Percentiles rank a stretch among this genome's conserved stretches.
phyloP scores from a whole-genome alignment of 1,139 yeast species.

The Candida albicans region DNA sequence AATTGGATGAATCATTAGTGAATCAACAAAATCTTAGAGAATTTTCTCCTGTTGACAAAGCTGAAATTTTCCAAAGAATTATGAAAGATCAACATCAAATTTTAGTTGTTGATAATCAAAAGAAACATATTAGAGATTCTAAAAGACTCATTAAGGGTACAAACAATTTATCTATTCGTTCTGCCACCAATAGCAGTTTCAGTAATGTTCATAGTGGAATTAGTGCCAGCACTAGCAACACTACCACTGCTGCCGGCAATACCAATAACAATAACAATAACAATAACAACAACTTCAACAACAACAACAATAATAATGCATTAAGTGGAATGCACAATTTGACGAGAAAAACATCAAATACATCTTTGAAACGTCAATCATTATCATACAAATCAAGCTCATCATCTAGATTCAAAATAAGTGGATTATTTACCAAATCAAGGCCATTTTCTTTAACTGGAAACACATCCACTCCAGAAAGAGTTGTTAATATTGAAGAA shows the following conservation, averaged over 20 bases:
- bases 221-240: not conserved
- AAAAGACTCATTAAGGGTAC: conserved; percentile 1
- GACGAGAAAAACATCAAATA: conserved; percentile 32
- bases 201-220: not conserved
- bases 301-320: no score
- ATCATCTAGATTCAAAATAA: conserved; percentile 44
- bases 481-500: conserved; percentile 51
- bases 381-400: conserved; percentile 40
- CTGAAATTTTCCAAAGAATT: conserved; percentile 32
- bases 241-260: not conserved
- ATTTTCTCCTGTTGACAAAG: conserved; percentile 26
- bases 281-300: not conserved
- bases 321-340: conserved; percentile 17
- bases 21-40: conserved; percentile 24
- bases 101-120: conserved; percentile 35
- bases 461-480: conserved; percentile 43
- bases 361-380: conserved; percentile 42
- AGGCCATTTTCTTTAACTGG: conserved; percentile 34
- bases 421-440: conserved; percentile 43
- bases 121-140: conserved; percentile 27
- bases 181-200: not conserved
- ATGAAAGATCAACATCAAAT: conserved; percentile 38
- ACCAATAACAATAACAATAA: not conserved
- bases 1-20: conserved; percentile 39
- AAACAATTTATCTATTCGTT: not conserved